Conservation (phyloP, 768 basidiomycete species). For the Favolaschia claudopus region DNA sequence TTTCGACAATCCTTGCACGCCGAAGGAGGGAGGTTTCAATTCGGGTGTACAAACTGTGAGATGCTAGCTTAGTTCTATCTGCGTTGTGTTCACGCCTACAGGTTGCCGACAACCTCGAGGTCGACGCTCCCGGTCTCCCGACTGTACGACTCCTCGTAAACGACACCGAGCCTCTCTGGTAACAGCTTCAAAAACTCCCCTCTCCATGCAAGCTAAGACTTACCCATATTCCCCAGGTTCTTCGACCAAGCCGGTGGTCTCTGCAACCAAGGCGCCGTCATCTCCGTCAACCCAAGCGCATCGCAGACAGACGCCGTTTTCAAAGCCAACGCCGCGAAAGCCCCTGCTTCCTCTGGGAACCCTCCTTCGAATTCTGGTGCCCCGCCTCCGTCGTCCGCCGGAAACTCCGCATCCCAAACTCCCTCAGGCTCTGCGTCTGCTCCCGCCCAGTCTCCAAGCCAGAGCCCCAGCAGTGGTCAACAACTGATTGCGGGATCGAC, state of each 20-base stretch:
- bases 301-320: conserved; percentile 43
- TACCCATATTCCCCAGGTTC: conserved; percentile 37
- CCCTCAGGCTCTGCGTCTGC: neutral
- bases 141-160: conserved; percentile 40
- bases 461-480: neutral
- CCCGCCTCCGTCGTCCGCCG: neutral
- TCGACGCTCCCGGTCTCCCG: conserved; percentile 46
- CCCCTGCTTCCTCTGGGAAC: conserved; percentile 29
- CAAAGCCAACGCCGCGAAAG: conserved; percentile 45
- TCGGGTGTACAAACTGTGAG: conserved; percentile 44
- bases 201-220: neutral
- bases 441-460: neutral
- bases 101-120: conserved; percentile 38
- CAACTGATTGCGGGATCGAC: neutral
- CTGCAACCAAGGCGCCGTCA: conserved; percentile 46
- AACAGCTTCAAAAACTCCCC: neutral
- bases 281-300: conserved; percentile 45
- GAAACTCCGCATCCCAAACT: too few relatives aligned
- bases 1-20: conserved; percentile 46
- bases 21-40: conserved; percentile 40
- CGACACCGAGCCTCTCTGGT: conserved; percentile 46
- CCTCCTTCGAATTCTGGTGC: conserved; percentile 11
- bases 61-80: neutral
- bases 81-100: conserved; percentile 9
- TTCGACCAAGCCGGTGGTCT: conserved; percentile 49